Evolutionary conservation across 2,329 filamentous ascomycete genomes (phyloP).

Genomic region (Scopulariopsis brevicaulis): DNA sequence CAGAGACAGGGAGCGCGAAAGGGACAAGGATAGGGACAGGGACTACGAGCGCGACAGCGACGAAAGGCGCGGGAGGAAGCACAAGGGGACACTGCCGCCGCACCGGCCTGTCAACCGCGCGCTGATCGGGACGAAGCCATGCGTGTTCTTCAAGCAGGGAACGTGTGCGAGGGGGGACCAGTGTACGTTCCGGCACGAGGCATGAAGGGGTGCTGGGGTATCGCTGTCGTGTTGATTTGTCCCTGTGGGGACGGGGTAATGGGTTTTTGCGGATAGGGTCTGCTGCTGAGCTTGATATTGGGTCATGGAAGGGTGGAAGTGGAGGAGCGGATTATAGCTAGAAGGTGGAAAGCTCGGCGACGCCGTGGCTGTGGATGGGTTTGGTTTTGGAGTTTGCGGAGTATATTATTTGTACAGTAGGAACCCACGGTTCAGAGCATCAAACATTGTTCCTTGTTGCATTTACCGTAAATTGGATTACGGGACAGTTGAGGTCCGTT

Average conservation of each 20-base stretch:
- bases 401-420: background rate
- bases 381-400: background rate
- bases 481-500: too few relatives aligned
- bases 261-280: too few relatives aligned
- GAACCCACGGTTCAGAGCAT: background rate
- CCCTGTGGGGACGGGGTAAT: background rate
- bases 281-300: background rate
- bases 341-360: background rate
- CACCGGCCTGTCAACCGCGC: constrained; percentile 39
- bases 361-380: background rate
- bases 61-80: constrained; percentile 10
- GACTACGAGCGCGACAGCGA: constrained; percentile 19
- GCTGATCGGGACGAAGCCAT: constrained; percentile 55
- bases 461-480: background rate
- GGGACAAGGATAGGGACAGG: constrained; percentile 23
- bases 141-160: constrained; percentile 59
- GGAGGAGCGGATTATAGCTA: background rate
- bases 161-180: constrained; percentile 63
- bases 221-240: background rate
- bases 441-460: background rate
- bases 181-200: constrained; percentile 63
- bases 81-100: constrained; percentile 21
- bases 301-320: background rate
- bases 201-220: background rate
- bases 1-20: too few relatives aligned